Evolutionary conservation across 2,329 filamentous ascomycete species (phyloP).

Genomic region (Pyrenophora graminea): DNA sequence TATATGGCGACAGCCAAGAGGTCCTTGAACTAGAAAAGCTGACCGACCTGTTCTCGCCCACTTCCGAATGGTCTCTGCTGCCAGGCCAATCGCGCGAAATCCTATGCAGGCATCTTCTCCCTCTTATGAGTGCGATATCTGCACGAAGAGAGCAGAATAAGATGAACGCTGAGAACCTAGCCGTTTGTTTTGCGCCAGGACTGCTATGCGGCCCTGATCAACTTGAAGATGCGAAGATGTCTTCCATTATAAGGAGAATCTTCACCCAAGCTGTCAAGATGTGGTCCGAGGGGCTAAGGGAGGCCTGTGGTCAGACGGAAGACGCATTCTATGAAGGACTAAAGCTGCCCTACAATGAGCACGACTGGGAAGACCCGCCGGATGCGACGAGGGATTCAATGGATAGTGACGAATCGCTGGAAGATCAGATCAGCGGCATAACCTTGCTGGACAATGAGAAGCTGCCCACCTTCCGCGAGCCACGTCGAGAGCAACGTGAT

Average conservation of each 20-base stretch:
- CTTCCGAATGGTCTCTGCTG: conserved; percentile 53
- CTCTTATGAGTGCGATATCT: conserved; percentile 55
- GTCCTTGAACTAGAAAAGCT: conserved; percentile 49
- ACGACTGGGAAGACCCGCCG: conserved; percentile 56
- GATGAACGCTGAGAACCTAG: conserved; percentile 59
- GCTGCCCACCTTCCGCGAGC: conserved; percentile 17
- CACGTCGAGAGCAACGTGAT: conserved; percentile 14
- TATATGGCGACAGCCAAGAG: conserved; percentile 49
- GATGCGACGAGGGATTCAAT: conserved; percentile 35
- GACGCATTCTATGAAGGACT: conserved; percentile 48
- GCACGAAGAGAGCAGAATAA: conserved; percentile 55
- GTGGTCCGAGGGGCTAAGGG: conserved; percentile 51
- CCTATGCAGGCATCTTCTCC: conserved; percentile 56
- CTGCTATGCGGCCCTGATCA: conserved; percentile 59
- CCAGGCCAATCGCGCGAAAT: conserved; percentile 54
- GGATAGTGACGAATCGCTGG: conserved; percentile 30
- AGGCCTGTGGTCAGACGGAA: conserved; percentile 48
- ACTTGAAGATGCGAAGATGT: conserved; percentile 59
- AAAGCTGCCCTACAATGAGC: conserved; percentile 44
- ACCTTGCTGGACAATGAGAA: conserved; percentile 50
- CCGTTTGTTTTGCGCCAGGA: conserved; percentile 59
- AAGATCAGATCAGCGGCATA: conserved; percentile 50
- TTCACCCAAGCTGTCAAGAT: conserved; percentile 54
- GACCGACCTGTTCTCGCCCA: conserved; percentile 52
- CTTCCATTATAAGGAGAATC: conserved; percentile 55